phyloP scores from a whole-genome alignment of 345 rosid species.

The Firmiana major region DNA sequence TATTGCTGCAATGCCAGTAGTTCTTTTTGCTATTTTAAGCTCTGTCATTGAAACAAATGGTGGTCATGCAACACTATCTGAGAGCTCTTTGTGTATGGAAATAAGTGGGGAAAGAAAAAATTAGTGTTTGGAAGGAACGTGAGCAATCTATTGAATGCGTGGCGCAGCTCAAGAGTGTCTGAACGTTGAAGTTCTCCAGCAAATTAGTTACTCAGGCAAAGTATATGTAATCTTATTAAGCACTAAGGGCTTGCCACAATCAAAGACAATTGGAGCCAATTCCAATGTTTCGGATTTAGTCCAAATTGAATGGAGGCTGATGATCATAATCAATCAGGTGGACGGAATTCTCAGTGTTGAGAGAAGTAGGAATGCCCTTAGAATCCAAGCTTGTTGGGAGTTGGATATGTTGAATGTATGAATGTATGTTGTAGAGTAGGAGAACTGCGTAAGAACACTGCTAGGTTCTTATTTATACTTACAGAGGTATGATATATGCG shows the following conservation, averaged over 20 bases:
- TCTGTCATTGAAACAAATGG: not conserved
- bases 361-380: not conserved
- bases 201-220: not conserved
- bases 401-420: not conserved
- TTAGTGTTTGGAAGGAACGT: not conserved
- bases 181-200: not conserved
- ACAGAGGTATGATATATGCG: not conserved
- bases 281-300: not conserved
- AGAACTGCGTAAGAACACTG: not conserved
- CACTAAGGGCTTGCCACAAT: not conserved
- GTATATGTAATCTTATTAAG: not conserved
- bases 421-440: not conserved
- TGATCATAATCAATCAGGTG: not conserved
- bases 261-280: not conserved
- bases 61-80: not conserved
- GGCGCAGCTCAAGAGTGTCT: not conserved
- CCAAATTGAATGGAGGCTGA: not conserved
- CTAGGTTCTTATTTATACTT: not conserved
- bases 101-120: not conserved
- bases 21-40: not conserved
- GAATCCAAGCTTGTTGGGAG: not conserved
- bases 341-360: not conserved
- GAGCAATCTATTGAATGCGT: not conserved
- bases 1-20: not conserved
- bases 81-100: not conserved